These are phyloP conservation scores for Lagenidium sp. DNA, from an alignment of 352 stramenopile genomes.

Conservation along the genomic window DNA sequence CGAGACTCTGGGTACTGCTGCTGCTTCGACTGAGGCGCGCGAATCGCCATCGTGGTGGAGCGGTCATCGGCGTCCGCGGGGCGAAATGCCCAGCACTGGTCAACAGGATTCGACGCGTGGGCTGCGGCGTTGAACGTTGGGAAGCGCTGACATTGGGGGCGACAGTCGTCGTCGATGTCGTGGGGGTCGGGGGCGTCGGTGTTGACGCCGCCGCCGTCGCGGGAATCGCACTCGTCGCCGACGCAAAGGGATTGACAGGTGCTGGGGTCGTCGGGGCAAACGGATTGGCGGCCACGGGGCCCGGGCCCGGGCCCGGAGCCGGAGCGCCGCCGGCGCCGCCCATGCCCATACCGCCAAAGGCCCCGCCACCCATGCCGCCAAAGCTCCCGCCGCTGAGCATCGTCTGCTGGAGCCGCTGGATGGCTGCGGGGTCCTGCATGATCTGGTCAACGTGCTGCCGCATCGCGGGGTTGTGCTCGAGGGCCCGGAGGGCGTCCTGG, in stretches of 20 bases:
- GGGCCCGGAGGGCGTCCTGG: conserved; percentile 44
- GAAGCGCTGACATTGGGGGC: too few relatives aligned
- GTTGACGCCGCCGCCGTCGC: conserved; percentile 3
- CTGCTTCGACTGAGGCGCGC: conserved; percentile 4
- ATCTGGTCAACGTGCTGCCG: conserved; percentile 76
- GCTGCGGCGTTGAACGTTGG: too few relatives aligned
- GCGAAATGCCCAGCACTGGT: too few relatives aligned
- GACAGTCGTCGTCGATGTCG: conserved; percentile 5
- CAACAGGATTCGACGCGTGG: too few relatives aligned
- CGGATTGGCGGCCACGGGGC: conserved; percentile 21
- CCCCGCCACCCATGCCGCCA: conserved; percentile 6
- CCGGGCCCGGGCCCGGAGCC: conserved; percentile 9
- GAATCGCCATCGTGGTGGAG: conserved; percentile 2
- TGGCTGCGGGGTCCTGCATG: conserved; percentile 68
- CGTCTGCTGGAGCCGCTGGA: conserved; percentile 68
- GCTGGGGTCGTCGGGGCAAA: conserved; percentile 11
- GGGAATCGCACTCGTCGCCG: conserved; percentile 7
- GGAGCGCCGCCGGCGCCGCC: conserved; percentile 1
- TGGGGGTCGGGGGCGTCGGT: conserved; percentile 6
- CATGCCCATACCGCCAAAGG: conserved; percentile 4
- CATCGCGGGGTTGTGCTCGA: conserved; percentile 77
- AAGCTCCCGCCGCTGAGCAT: conserved; percentile 22
- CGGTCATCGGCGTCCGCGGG: too few relatives aligned
- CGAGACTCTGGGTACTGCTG: conserved; percentile 3
- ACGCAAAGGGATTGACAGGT: conserved; percentile 22